These are phyloP conservation scores for Salix purpurea DNA, from an alignment of 345 rosid genomes.

Conservation along the genomic window DNA sequence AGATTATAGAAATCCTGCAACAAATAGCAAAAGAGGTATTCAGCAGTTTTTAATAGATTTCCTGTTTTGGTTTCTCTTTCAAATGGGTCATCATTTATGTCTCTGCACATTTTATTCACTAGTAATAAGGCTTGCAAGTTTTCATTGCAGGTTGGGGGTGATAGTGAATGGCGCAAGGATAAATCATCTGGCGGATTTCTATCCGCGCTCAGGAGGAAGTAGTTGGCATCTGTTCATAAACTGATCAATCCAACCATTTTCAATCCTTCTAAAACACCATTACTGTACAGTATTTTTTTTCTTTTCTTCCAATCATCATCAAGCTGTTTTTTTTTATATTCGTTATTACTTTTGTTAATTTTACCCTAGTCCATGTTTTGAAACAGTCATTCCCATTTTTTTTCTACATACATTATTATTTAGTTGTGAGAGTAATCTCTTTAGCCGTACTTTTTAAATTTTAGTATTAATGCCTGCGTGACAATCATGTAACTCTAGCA, in stretches of 20 bases:
- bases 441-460: neutral
- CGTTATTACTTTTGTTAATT: too few relatives aligned
- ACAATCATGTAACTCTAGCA: neutral
- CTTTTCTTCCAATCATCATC: neutral
- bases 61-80: neutral
- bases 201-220: slow-evolving; percentile 68
- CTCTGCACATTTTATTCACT: neutral
- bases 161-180: slow-evolving; percentile 65
- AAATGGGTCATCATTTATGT: neutral
- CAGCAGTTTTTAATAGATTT: neutral
- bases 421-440: neutral
- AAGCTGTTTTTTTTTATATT: neutral
- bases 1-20: slow-evolving; percentile 57
- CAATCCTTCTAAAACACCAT: neutral
- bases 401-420: neutral
- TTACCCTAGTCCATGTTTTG: neutral
- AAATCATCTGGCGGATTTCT: slow-evolving; percentile 70
- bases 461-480: neutral
- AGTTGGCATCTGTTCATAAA: neutral
- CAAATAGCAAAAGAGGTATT: slow-evolving; percentile 73
- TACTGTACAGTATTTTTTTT: slow-evolving; percentile 32
- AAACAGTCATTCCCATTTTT: neutral
- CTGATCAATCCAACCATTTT: slow-evolving; percentile 12
- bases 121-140: neutral
- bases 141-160: slow-evolving; percentile 57